Evolutionary conservation across 805 yeast species (phyloP).

Genomic region (Candida incommunis): DNA sequence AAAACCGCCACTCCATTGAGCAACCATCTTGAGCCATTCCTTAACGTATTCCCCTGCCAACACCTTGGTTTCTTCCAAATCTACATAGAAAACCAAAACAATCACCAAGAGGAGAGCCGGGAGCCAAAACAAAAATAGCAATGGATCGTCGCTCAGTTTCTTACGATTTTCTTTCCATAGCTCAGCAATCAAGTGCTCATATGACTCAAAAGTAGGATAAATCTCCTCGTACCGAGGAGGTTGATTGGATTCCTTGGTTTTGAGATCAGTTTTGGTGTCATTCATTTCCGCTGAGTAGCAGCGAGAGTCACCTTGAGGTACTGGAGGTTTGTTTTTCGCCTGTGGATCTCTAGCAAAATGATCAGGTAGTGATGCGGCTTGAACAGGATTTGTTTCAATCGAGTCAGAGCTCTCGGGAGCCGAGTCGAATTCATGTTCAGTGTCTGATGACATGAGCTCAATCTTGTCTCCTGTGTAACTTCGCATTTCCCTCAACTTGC

Average conservation of each 20-base stretch:
- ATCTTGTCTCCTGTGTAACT: background rate
- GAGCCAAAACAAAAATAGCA: background rate
- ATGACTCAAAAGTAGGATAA: background rate
- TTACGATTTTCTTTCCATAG: background rate
- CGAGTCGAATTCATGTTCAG: background rate
- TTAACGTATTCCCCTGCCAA: background rate
- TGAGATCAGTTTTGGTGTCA: background rate
- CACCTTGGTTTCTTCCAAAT: background rate
- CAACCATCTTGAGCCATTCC: background rate
- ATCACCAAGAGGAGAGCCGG: background rate
- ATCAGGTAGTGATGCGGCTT: no score
- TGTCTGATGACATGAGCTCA: background rate
- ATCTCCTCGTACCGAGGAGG: background rate
- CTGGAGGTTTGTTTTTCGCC: background rate
- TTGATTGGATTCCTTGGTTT: background rate
- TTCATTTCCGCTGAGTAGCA: background rate
- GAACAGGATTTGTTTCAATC: background rate
- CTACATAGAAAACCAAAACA: background rate
- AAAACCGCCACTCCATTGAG: background rate
- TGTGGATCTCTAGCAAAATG: background rate
- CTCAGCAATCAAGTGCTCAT: background rate
- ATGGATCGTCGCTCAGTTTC: background rate
- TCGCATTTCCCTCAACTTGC: background rate
- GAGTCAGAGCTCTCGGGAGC: slow-evolving; percentile 1
- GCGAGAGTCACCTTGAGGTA: background rate